Conservation (phyloP, 805 yeast genomes). For the Wickerhamomyces xylosicus region DNA sequence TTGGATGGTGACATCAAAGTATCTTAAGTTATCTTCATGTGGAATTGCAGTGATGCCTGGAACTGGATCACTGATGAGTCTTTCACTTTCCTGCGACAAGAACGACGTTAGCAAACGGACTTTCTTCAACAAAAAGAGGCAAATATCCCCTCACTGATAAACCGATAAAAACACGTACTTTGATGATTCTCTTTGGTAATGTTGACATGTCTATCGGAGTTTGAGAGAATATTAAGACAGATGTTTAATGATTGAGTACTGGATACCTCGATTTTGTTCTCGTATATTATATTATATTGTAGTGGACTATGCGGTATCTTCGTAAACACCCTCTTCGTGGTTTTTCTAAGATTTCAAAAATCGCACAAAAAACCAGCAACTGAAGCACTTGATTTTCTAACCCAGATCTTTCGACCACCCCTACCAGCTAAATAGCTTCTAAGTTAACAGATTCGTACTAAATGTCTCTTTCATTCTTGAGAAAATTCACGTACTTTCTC, state of each 20-base stretch:
- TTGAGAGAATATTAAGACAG: no score
- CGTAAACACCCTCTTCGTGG: background rate
- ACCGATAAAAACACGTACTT: conserved; percentile 36
- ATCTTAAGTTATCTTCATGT: conserved; percentile 86
- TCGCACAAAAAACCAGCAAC: background rate
- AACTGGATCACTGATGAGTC: conserved; percentile 87
- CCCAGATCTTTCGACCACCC: background rate
- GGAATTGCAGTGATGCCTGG: conserved; percentile 93
- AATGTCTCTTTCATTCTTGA: conserved; percentile 8
- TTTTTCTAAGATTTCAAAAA: background rate
- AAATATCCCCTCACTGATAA: background rate
- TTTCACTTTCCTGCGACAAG: conserved; percentile 71
- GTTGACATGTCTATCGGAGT: conserved; percentile 7
- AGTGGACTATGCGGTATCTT: no score
- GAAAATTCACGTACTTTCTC: conserved; percentile 15
- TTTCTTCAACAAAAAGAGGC: no score
- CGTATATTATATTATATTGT: no score
- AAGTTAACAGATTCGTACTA: background rate
- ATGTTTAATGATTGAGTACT: no score
- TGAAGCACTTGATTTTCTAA: background rate
- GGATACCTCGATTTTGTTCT: no score
- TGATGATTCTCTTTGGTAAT: conserved; percentile 85
- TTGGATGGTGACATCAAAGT: conserved; percentile 83
- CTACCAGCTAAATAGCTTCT: background rate
- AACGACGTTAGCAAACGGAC: background rate